A percentile compares a stretch with the other conserved stretches of the same genome.
Conservation (phyloP, 768 basidiomycete genomes). For the Leccinum broughii region DNA sequence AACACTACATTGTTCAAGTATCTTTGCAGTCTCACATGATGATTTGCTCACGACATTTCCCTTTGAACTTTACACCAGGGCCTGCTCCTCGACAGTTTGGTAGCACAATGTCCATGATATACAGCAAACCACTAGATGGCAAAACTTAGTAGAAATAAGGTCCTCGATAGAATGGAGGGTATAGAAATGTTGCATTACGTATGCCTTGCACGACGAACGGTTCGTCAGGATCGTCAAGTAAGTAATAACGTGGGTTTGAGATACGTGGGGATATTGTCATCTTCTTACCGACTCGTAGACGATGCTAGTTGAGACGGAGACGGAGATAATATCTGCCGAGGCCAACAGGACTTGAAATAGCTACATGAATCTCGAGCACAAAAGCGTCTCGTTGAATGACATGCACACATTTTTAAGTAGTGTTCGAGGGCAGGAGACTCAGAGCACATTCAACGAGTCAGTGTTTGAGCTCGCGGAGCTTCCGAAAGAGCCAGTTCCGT, state of each 20-base stretch:
- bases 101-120: no score
- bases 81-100: no score
- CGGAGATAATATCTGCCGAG: background rate
- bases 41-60: no score
- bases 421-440: background rate
- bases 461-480: background rate
- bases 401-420: background rate
- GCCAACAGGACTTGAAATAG: background rate
- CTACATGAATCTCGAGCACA: background rate
- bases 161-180: no score
- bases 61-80: no score
- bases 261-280: background rate
- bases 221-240: background rate
- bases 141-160: no score
- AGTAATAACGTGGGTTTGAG: background rate
- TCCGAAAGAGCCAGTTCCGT: constrained; percentile 22
- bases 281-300: background rate
- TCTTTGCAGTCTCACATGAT: no score
- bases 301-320: background rate
- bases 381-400: background rate
- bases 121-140: no score
- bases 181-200: background rate
- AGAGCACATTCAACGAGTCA: background rate
- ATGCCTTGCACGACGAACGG: background rate
- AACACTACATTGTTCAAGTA: no score